phyloP scores from a whole-genome alignment of 352 stramenopile species.

The Phytophthora sp. region DNA sequence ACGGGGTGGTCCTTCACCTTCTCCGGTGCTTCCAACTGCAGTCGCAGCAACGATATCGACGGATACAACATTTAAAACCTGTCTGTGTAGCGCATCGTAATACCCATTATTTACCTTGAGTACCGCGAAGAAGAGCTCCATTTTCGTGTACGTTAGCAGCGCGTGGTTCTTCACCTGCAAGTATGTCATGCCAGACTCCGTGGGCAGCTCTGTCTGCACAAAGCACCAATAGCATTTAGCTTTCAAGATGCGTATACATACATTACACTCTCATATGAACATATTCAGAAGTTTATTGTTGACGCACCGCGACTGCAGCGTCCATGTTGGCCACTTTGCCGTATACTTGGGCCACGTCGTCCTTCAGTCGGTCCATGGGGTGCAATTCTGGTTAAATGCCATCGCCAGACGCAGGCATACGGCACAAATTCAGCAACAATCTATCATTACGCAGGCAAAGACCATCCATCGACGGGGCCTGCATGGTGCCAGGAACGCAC shows the following conservation, averaged over 20 bases:
- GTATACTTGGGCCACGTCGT: constrained; percentile 61
- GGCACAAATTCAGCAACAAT: constrained; percentile 10
- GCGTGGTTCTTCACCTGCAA: constrained; percentile 90
- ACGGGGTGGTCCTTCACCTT: constrained; percentile 78
- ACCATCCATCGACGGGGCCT: neutral
- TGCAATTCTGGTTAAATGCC: constrained; percentile 42
- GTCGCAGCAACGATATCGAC: constrained; percentile 1
- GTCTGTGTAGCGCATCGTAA: neutral
- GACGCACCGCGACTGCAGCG: constrained; percentile 49
- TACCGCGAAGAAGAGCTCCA: constrained; percentile 86
- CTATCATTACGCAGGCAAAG: neutral
- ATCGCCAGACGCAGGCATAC: constrained; percentile 18
- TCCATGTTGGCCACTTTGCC: constrained; percentile 59
- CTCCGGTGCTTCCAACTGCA: constrained; percentile 69
- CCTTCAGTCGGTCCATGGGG: constrained; percentile 56
- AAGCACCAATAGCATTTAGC: constrained; percentile 9
- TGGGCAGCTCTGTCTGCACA: constrained; percentile 61
- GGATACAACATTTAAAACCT: neutral
- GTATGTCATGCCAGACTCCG: constrained; percentile 74
- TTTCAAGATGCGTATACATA: too few relatives aligned
- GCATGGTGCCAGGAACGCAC: constrained; percentile 31
- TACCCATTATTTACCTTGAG: constrained; percentile 62
- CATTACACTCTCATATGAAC: too few relatives aligned
- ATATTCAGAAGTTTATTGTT: too few relatives aligned
- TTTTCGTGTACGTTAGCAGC: constrained; percentile 86